phyloP scores from a whole-genome alignment of 768 basidiomycete species.

The Cystobasidium ongulense region DNA sequence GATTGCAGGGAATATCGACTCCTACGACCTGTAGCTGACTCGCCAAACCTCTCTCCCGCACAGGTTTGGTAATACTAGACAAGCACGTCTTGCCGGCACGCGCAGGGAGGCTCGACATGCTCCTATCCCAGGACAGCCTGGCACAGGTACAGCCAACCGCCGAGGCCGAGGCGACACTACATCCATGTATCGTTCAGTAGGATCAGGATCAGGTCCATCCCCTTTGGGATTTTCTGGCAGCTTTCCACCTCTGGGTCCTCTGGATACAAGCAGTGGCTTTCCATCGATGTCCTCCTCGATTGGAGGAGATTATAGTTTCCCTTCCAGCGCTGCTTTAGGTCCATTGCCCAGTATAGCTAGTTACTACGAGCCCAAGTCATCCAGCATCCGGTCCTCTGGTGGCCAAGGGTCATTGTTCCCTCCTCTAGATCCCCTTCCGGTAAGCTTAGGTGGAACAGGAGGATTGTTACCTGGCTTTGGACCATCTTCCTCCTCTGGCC shows the following conservation, averaged over 20 bases:
- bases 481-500: not conserved
- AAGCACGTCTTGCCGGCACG: constrained; percentile 21
- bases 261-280: not conserved
- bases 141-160: not conserved
- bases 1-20: not conserved
- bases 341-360: not conserved
- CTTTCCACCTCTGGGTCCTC: not conserved
- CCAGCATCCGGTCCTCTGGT: not conserved
- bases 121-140: constrained; percentile 12
- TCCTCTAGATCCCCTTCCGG: not conserved
- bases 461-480: not conserved
- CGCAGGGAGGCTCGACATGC: constrained; percentile 16
- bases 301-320: not conserved
- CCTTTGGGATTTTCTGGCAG: not conserved
- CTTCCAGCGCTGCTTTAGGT: not conserved
- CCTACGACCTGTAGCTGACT: constrained; percentile 1
- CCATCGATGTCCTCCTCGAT: not conserved
- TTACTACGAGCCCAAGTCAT: not conserved
- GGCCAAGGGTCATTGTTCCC: not conserved
- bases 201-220: not conserved
- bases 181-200: not conserved
- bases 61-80: constrained; percentile 18
- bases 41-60: not conserved
- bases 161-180: not conserved
- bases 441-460: not conserved